phyloP scores from a whole-genome alignment of 148 eudicot species.

The Cornus suecica region DNA sequence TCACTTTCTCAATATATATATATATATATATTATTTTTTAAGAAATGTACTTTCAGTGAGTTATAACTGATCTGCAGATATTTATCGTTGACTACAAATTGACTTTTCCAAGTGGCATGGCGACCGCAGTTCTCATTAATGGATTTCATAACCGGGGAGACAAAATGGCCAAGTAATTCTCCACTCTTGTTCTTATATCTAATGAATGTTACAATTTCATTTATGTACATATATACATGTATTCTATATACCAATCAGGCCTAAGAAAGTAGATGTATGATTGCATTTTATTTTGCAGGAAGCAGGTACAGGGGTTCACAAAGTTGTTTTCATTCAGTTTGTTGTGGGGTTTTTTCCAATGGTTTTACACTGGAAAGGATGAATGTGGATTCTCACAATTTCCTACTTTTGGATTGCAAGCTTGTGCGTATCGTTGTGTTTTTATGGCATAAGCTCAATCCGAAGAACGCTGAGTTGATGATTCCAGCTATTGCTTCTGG shows the following conservation, averaged over 20 bases:
- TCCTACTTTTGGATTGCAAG: conserved; percentile 76
- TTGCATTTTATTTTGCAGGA: conserved; percentile 28
- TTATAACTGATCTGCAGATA: conserved; percentile 36
- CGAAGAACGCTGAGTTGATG: conserved; percentile 41
- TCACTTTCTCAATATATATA: no score
- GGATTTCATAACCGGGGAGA: conserved; percentile 70
- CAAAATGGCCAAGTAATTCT: conserved; percentile 53
- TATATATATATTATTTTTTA: no score
- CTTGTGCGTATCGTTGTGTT: conserved; percentile 53
- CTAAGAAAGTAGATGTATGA: no score
- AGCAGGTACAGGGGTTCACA: conserved; percentile 54
- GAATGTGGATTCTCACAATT: conserved; percentile 65
- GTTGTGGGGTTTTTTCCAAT: conserved; percentile 73
- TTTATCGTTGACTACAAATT: conserved; percentile 72
- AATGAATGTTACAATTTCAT: background rate
- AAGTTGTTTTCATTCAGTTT: conserved; percentile 58
- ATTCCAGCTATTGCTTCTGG: conserved; percentile 67
- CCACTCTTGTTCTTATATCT: background rate
- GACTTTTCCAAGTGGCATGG: conserved; percentile 80
- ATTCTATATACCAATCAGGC: background rate
- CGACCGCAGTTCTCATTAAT: conserved; percentile 81
- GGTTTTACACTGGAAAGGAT: conserved; percentile 57
- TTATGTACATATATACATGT: no score
- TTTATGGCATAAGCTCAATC: conserved; percentile 39
- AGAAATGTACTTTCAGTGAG: no score